Conservation (phyloP, 192 early-diverging fungal species). For the Coemansia sp. region DNA sequence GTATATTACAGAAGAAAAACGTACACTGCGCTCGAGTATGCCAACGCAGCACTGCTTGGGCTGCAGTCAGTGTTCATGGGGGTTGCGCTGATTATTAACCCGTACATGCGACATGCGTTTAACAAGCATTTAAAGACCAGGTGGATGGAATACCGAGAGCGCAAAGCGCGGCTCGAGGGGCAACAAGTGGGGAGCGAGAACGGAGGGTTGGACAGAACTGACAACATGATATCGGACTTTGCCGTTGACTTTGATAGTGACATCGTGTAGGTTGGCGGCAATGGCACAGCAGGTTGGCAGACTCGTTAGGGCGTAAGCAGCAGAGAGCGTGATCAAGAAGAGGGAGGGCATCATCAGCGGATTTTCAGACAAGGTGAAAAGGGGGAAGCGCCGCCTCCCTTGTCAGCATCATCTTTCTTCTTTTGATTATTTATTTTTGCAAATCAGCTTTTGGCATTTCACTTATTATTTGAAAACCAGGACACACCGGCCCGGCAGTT, state of each 20-base stretch:
- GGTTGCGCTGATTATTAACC: slow-evolving; percentile 36
- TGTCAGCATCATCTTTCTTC: neutral
- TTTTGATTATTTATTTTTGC: neutral
- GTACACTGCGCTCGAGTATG: slow-evolving; percentile 20
- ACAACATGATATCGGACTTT: neutral
- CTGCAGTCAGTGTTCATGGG: slow-evolving; percentile 35
- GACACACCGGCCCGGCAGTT: too few species aligned
- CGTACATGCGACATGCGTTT: slow-evolving; percentile 15
- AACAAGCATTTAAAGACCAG: neutral
- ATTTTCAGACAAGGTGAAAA: too few species aligned
- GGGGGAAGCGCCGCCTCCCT: neutral
- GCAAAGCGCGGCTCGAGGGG: neutral
- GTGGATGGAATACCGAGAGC: neutral
- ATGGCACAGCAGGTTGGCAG: neutral
- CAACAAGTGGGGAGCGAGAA: neutral
- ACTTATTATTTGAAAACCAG: too few species aligned
- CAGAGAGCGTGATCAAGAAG: neutral
- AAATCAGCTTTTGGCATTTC: neutral
- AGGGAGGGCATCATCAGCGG: neutral
- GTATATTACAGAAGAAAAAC: slow-evolving; percentile 19
- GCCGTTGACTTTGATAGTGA: too few species aligned
- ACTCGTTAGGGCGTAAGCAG: too few species aligned
- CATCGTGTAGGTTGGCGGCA: neutral
- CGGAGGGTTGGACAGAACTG: neutral
- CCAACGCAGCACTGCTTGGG: slow-evolving; percentile 23